Base-by-base conservation (phyloP, 2,329 filamentous ascomycete species). In the Alternaria gansuensis region DNA sequence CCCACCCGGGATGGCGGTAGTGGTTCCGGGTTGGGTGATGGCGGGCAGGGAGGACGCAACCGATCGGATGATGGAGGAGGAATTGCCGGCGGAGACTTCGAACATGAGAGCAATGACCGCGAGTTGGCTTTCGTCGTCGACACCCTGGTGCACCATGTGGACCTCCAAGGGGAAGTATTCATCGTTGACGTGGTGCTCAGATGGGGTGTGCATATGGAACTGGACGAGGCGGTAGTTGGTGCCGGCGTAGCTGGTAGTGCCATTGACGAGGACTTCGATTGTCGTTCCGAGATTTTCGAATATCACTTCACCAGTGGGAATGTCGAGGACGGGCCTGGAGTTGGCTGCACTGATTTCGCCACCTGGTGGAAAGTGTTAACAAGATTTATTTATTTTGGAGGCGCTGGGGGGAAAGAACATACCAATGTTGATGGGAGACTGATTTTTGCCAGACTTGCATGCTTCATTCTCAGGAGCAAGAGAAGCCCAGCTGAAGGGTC, bases 181-280 rank as follows among this genome's bases (percentile, higher is more conserved):
- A n/a, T 78, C 76, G 54, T 77, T 71, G 55, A 87, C 76, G 45
- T 82, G 79, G 66, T 88, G 86, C 77, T 88, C 86, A 41, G 83
- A 84, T 0, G 86, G 85, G 0, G 84, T 83, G 68, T 88, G 86
- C 75, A 87, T 85, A 73, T 87, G 85, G 76, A 87, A 87, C 64
- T 87, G 85, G 45, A 75, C 75, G 13, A 87, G 76, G 0, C 64
- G 68, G 71, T 82, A 86, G 14, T 76, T 68, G 14, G 72, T 71
- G 29, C 76, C 78, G 2, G 66, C 75, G 24, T 82, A 69, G 0
- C 65, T 75, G 3, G 85, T 79, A 10, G 78, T 82, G 29, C 83
- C 84, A 49, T 82, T 82, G 56, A 82, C 82, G 29, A 86, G 76
- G 56, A 85, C 81, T 76, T 87, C 83, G 51, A 87, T 80, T 0